These are phyloP conservation scores for Penicillium flavigenum DNA, from an alignment of 495 filamentous ascomycete genomes.

Conservation along the genomic window DNA sequence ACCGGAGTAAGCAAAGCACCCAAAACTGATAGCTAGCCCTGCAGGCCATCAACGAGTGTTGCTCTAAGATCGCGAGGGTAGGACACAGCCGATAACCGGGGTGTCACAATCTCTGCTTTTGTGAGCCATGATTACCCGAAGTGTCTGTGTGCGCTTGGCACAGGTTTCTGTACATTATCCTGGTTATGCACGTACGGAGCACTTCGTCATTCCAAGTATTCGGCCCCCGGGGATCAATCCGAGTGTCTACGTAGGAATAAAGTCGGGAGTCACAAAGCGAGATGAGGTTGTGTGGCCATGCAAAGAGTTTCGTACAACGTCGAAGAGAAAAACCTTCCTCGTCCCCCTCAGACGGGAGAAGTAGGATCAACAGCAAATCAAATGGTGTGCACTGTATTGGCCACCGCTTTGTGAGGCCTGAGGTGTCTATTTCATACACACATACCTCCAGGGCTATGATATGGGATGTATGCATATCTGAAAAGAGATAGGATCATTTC, in stretches of 20 bases:
- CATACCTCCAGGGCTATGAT: not conserved
- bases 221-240: not conserved
- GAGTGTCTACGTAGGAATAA: not conserved
- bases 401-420: slow-evolving; percentile 14
- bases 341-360: slow-evolving; percentile 3
- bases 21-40: not conserved
- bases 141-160: slow-evolving; percentile 9
- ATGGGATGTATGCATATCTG: not conserved
- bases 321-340: not conserved
- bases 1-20: not conserved
- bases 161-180: not conserved
- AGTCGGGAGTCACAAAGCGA: not conserved
- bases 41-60: not conserved
- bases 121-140: not conserved
- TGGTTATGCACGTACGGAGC: not conserved
- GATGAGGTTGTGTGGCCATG: not conserved
- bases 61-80: not conserved
- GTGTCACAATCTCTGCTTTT: slow-evolving; percentile 1
- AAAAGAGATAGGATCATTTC: not conserved
- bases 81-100: slow-evolving; percentile 1
- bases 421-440: slow-evolving; percentile 5
- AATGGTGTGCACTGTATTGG: slow-evolving; percentile 5
- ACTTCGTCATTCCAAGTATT: slow-evolving; percentile 1
- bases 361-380: slow-evolving; percentile 6
- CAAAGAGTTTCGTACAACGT: not conserved